phyloP scores from a whole-genome alignment of 2,329 filamentous ascomycete genomes.

The Pseudocercospora macadamiae region DNA sequence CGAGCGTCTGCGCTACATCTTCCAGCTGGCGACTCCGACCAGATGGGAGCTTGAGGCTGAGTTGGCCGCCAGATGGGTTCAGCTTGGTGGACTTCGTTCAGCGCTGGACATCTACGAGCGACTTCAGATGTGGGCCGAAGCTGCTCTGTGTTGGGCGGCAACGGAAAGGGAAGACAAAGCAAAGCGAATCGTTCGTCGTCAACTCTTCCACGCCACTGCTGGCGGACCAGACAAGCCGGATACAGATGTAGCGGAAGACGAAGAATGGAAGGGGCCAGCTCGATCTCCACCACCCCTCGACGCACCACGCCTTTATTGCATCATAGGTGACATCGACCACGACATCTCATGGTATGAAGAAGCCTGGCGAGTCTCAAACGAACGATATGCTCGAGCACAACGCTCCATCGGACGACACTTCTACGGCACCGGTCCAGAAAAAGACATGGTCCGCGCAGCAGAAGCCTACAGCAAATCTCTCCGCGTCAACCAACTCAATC shows the following conservation, averaged over 20 bases:
- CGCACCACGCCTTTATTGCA: conserved; percentile 86
- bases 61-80: conserved; percentile 88
- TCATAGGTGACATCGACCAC: conserved; percentile 84
- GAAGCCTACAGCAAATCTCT: conserved; percentile 80
- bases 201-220: conserved; percentile 71
- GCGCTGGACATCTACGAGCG: conserved; percentile 96
- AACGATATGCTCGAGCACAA: conserved; percentile 83
- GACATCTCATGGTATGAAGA: conserved; percentile 76
- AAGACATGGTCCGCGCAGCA: conserved; percentile 69
- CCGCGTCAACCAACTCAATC: conserved; percentile 76
- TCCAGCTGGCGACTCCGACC: conserved; percentile 79
- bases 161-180: conserved; percentile 84
- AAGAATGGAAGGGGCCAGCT: conserved; percentile 68
- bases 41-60: conserved; percentile 95
- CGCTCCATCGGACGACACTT: conserved; percentile 81
- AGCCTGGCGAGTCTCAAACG: conserved; percentile 82
- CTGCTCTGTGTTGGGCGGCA: conserved; percentile 82
- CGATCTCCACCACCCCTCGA: conserved; percentile 73
- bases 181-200: conserved; percentile 71
- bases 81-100: conserved; percentile 81
- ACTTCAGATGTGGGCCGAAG: conserved; percentile 91
- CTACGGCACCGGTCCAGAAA: conserved; percentile 54
- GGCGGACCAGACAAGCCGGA: conserved; percentile 43
- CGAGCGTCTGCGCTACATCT: conserved; percentile 80
- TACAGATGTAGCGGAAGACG: conserved; percentile 40